Conservation (phyloP, 805 yeast species). For the Blastobotrys muscicola region DNA sequence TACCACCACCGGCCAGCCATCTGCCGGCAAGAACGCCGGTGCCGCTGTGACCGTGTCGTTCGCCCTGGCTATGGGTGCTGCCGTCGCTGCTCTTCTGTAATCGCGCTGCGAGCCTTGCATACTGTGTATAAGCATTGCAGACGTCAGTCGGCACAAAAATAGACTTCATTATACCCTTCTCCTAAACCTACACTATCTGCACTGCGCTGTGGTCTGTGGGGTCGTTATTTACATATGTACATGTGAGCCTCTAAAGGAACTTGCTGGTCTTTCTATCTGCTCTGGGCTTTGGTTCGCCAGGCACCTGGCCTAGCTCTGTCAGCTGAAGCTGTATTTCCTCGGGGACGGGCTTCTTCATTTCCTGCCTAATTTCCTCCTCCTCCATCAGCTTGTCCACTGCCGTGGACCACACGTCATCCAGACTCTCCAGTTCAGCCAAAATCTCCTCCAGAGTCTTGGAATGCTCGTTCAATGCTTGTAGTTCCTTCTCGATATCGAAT, state of each 20-base stretch:
- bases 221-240: no score
- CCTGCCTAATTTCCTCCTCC: neutral
- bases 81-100: conserved; percentile 1
- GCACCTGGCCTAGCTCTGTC: no score
- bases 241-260: no score
- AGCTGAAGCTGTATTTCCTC: neutral
- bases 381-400: conserved; percentile 1
- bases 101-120: no score
- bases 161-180: no score
- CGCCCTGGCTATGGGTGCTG: neutral
- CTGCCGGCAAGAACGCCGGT: neutral
- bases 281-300: no score
- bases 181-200: no score
- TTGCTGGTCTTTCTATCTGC: no score
- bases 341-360: neutral
- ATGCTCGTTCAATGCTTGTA: conserved; percentile 29
- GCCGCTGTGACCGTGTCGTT: conserved; percentile 3
- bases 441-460: conserved; percentile 19
- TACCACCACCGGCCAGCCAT: conserved; percentile 15
- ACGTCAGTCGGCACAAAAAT: no score
- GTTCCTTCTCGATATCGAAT: conserved; percentile 35
- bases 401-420: conserved; percentile 15
- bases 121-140: no score
- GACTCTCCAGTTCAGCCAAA: conserved; percentile 20
- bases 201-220: no score